Conservation (phyloP, 257 asterid species). For the Nicotiana tomentosiformis region DNA sequence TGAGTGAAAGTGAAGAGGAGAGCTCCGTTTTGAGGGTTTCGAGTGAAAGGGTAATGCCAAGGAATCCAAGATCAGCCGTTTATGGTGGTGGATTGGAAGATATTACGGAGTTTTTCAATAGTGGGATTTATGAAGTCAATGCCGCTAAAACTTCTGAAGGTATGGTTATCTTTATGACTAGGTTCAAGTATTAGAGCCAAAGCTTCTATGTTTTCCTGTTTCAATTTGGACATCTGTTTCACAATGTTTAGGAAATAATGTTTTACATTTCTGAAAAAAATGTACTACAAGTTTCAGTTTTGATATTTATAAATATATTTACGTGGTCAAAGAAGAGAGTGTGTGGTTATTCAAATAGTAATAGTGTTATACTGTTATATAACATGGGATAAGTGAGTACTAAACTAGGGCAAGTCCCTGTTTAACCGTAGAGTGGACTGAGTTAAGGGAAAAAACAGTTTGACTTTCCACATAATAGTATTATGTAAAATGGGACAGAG, state of each 20-base stretch:
- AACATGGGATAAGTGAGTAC: background rate
- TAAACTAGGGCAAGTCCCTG: background rate
- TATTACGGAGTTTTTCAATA: slow-evolving; percentile 55
- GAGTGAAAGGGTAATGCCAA: slow-evolving; percentile 57
- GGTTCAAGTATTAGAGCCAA: background rate
- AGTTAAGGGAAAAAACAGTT: background rate
- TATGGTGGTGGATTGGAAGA: slow-evolving; percentile 85
- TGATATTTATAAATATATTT: too few relatives aligned
- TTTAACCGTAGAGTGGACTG: background rate
- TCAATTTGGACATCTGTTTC: background rate
- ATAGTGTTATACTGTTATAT: too few relatives aligned
- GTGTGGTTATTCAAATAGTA: too few relatives aligned
- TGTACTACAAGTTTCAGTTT: too few relatives aligned
- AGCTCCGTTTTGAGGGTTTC: slow-evolving; percentile 9
- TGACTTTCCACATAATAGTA: background rate
- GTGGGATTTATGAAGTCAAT: slow-evolving; percentile 49
- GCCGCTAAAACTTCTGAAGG: slow-evolving; percentile 47
- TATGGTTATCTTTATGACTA: slow-evolving; percentile 12
- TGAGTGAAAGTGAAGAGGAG: slow-evolving; percentile 20
- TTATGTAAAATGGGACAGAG: background rate
- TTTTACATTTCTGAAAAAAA: background rate
- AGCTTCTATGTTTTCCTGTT: background rate
- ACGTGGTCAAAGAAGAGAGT: too few relatives aligned
- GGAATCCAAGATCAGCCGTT: slow-evolving; percentile 85
- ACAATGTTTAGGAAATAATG: background rate